Base-by-base conservation (phyloP, 495 filamentous ascomycete species). In the Bacidia gigantensis region DNA sequence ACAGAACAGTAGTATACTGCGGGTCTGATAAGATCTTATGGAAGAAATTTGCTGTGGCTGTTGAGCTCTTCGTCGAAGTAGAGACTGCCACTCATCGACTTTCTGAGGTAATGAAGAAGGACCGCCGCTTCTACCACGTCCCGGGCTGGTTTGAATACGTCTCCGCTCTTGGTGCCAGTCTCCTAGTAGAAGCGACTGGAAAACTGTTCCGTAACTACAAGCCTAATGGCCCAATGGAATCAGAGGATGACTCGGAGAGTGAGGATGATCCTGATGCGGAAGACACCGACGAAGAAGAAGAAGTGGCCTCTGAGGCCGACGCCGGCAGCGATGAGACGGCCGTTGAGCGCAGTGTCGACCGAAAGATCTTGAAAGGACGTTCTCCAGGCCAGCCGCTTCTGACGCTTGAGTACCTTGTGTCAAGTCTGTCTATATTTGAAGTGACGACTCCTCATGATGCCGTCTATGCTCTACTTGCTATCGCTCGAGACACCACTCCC, bases 391-490 rank as follows among this genome's bases (percentile, higher is more conserved):
- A 50, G 18, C 32, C 26, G 11, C 57, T 59, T 5, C 50, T 57
- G 32, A 53, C 61, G 11, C 46, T 65, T 11, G 63, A 65, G 21
- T 47, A 57, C n/a, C 39, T 65, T 10, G 48, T 65, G 22, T 65
- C 59, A 1, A 55, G 51, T 20, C 43, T 65, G 10, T 58, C 53
- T 1, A 55, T 52, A 7, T 65, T 65, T 43, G 39, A 65, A 35
- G 55, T 57, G 20, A 56, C 56, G 20, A 53, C 54, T 29, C 51
- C 61, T 7, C 50, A 62, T 11, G 61, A 65, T 49, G 53, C 39
- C 5, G 53, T 63, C 9, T 63, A 62, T 26, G 53, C 59, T 45
- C 41, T 65, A 1, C 47, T 65, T 20, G 57, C 52, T 9, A 51
- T 63, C 17, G 59, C 59, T 1, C 49, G 50, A 14, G 63, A 59